A percentile compares a stretch with the other conserved stretches of the same genome.
These are phyloP conservation scores for Tricharina praecox DNA, from an alignment of 495 filamentous ascomycete genomes.

Conservation along the genomic window DNA sequence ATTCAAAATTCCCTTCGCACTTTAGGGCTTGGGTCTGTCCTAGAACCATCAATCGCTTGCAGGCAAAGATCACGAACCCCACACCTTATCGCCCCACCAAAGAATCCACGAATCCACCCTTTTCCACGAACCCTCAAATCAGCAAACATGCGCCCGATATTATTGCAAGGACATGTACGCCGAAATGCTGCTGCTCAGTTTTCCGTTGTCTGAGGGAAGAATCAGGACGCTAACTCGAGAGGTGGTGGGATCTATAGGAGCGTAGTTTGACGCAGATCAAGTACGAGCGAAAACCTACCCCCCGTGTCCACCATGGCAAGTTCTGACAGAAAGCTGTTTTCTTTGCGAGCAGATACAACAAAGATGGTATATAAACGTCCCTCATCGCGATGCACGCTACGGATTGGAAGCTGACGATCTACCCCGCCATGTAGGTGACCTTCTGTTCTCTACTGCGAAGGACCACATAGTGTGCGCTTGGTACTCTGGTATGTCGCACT, in stretches of 20 bases:
- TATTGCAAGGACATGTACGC: constrained; percentile 79
- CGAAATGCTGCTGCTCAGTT: constrained; percentile 3
- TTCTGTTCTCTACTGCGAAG: constrained; percentile 93
- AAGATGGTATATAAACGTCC: constrained; percentile 36
- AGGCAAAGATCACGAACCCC: too few relatives aligned
- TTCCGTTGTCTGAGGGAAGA: background rate
- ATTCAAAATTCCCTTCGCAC: too few relatives aligned
- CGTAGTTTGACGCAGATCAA: constrained; percentile 97
- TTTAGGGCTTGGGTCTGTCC: too few relatives aligned
- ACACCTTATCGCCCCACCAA: too few relatives aligned
- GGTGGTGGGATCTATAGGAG: constrained; percentile 38
- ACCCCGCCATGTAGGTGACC: constrained; percentile 56
- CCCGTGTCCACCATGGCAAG: background rate
- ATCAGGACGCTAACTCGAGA: background rate
- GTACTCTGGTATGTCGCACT: constrained; percentile 39
- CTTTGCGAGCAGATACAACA: constrained; percentile 51
- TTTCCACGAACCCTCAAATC: too few relatives aligned
- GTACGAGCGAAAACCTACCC: constrained; percentile 36
- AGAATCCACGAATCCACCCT: too few relatives aligned
- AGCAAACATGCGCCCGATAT: constrained; percentile 69
- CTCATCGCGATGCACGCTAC: too few relatives aligned
- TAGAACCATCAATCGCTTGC: too few relatives aligned
- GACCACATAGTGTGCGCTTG: constrained; percentile 93
- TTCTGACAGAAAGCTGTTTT: constrained; percentile 10
- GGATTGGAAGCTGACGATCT: constrained; percentile 2